A percentile compares a stretch with the other conserved stretches of the same genome.
These are phyloP conservation scores for Pezicula carpinea DNA, from an alignment of 2,329 filamentous ascomycete genomes.

Conservation along the genomic window DNA sequence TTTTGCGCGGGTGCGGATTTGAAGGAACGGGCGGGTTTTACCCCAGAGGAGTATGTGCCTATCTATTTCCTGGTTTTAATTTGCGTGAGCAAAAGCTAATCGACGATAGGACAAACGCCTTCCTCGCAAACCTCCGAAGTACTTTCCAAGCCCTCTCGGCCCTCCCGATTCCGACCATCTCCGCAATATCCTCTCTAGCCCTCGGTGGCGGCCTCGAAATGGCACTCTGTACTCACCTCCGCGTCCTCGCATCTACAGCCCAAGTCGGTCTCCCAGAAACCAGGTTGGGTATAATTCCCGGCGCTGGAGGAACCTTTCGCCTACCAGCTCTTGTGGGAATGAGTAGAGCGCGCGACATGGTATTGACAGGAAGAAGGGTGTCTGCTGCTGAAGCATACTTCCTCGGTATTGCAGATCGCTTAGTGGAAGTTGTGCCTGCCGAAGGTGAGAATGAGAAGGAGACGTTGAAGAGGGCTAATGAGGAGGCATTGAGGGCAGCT, in stretches of 20 bases:
- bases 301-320: conserved; percentile 87
- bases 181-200: conserved; percentile 78
- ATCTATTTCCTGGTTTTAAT: neutral
- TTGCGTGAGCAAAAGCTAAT: conserved; percentile 2
- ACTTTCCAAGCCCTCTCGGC: conserved; percentile 70
- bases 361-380: conserved; percentile 85
- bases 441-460: conserved; percentile 37
- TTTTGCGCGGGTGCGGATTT: conserved; percentile 96
- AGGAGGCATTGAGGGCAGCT: conserved; percentile 68
- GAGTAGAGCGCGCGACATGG: conserved; percentile 78
- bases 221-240: conserved; percentile 82
- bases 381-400: conserved; percentile 84
- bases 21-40: conserved; percentile 79
- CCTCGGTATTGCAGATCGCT: conserved; percentile 81
- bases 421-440: conserved; percentile 72
- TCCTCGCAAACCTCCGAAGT: conserved; percentile 70
- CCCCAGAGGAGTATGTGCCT: conserved; percentile 61
- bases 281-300: conserved; percentile 87
- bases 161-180: conserved; percentile 85
- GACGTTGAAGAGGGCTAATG: conserved; percentile 55
- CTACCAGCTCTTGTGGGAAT: conserved; percentile 78
- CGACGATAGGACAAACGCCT: conserved; percentile 63
- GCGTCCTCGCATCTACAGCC: conserved; percentile 77
- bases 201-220: conserved; percentile 93
- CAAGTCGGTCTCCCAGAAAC: conserved; percentile 85